Evolutionary conservation across 2,329 filamentous ascomycete genomes (phyloP).

Genomic region (Aspergillus floridensis): DNA sequence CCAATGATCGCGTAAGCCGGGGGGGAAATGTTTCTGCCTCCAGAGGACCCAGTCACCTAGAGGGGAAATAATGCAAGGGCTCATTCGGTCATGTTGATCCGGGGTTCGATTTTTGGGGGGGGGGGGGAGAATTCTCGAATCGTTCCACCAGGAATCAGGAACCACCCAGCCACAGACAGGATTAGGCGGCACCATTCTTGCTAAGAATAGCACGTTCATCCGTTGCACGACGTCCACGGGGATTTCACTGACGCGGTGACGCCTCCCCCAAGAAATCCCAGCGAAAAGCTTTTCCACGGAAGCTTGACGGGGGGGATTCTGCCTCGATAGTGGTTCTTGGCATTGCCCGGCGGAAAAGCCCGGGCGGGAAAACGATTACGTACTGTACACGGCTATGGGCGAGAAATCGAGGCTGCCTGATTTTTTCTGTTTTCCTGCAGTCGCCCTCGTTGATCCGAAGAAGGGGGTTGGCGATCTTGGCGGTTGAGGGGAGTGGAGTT

Average conservation of each 20-base stretch:
- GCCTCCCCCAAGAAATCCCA: not conserved
- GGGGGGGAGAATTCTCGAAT: no score
- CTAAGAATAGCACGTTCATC: not conserved
- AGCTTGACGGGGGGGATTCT: not conserved
- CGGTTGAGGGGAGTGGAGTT: not conserved
- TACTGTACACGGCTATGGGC: not conserved
- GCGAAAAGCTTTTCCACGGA: not conserved
- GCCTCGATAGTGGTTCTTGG: not conserved
- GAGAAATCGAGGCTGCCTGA: not conserved
- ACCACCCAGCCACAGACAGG: no score
- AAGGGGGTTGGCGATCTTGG: not conserved
- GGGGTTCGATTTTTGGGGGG: no score
- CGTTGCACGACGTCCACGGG: not conserved
- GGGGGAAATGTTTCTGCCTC: not conserved
- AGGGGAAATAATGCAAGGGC: no score
- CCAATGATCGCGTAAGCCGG: not conserved
- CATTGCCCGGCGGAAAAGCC: not conserved
- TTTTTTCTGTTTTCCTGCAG: not conserved
- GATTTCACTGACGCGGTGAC: no score
- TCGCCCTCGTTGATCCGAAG: not conserved
- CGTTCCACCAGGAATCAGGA: no score
- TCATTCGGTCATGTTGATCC: no score
- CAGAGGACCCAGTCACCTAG: not conserved
- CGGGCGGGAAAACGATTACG: not conserved
- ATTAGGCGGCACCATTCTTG: not conserved